Conservation (phyloP, 1,284 basidiomycete species). For the Austroboletus novae-zelandiae region DNA sequence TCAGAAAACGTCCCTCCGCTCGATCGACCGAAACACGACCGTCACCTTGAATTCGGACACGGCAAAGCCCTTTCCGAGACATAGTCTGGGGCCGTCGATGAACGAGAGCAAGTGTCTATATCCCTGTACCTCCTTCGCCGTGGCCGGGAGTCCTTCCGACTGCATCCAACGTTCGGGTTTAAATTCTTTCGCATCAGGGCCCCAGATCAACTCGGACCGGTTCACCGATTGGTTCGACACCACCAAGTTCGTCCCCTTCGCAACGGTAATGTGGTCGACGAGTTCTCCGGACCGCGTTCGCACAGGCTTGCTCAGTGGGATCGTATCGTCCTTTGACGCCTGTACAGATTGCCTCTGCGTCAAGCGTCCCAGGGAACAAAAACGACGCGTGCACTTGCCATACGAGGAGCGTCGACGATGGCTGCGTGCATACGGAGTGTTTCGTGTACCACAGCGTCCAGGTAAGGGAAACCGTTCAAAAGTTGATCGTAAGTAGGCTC, state of each 20-base stretch:
- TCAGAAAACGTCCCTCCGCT: no score
- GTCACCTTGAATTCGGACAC: conserved; percentile 31
- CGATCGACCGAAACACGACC: no score
- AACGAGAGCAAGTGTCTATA: conserved; percentile 30
- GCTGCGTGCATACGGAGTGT: conserved; percentile 18
- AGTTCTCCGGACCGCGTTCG: conserved; percentile 36
- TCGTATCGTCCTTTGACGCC: conserved; percentile 50
- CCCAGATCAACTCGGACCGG: conserved; percentile 48
- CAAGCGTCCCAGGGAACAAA: background rate
- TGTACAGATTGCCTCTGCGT: conserved; percentile 15
- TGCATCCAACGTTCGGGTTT: conserved; percentile 42
- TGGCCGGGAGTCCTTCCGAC: conserved; percentile 17
- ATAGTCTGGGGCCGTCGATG: conserved; percentile 30
- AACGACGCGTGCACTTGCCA: conserved; percentile 29
- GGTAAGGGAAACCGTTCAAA: conserved; percentile 23
- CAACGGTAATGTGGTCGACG: conserved; percentile 41
- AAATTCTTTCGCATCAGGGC: conserved; percentile 37
- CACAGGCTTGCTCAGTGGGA: conserved; percentile 48
- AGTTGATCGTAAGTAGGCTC: conserved; percentile 30
- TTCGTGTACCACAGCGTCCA: conserved; percentile 31
- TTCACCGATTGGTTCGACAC: conserved; percentile 46
- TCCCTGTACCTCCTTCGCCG: conserved; percentile 26
- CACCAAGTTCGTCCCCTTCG: conserved; percentile 43
- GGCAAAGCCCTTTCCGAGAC: conserved; percentile 34
- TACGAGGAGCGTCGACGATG: conserved; percentile 38